phyloP scores from a whole-genome alignment of 225 moss, liverwort and hornwort species.

The Thuidium tamariscinum region DNA sequence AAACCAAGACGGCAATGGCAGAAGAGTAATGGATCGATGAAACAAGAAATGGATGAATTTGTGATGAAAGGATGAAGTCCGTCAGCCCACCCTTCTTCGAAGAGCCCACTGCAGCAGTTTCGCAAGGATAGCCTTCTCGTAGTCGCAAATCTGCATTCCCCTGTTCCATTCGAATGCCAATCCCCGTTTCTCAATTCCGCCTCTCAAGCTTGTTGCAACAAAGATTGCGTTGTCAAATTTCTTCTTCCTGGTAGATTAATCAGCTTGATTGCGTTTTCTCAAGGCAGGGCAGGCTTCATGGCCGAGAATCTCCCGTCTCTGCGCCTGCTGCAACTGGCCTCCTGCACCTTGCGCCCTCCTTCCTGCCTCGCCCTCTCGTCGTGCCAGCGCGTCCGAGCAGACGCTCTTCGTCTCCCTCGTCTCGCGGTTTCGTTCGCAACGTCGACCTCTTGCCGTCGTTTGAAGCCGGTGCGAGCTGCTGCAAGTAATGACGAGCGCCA shows the following conservation, averaged over 20 bases:
- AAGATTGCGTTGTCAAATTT: not conserved
- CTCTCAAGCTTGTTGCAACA: not conserved
- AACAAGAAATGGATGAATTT: not conserved
- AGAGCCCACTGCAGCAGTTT: not conserved
- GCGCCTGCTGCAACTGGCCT: slow-evolving; percentile 26
- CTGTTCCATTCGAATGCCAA: not conserved
- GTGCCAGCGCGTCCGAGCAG: slow-evolving; percentile 1
- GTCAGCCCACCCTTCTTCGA: not conserved
- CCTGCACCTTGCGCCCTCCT: slow-evolving; percentile 14
- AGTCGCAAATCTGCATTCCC: not conserved
- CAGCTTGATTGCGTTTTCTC: not conserved
- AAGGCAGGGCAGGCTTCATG: not conserved
- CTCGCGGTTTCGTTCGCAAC: not conserved
- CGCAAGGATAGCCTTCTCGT: not conserved
- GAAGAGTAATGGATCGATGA: not conserved
- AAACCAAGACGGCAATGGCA: not conserved
- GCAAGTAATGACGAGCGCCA: slow-evolving; percentile 3
- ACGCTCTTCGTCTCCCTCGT: not conserved
- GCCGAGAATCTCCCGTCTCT: slow-evolving; percentile 26
- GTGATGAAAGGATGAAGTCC: not conserved
- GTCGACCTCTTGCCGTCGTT: not conserved
- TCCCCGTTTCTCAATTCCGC: not conserved
- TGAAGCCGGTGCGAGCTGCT: slow-evolving; percentile 11
- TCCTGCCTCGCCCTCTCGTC: not conserved
- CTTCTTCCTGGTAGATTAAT: not conserved